Evolutionary conservation across 2,329 filamentous ascomycete species (phyloP), one percentile per base, ranked within the genome.

Genomic region (Aureobasidium pullulans): DNA sequence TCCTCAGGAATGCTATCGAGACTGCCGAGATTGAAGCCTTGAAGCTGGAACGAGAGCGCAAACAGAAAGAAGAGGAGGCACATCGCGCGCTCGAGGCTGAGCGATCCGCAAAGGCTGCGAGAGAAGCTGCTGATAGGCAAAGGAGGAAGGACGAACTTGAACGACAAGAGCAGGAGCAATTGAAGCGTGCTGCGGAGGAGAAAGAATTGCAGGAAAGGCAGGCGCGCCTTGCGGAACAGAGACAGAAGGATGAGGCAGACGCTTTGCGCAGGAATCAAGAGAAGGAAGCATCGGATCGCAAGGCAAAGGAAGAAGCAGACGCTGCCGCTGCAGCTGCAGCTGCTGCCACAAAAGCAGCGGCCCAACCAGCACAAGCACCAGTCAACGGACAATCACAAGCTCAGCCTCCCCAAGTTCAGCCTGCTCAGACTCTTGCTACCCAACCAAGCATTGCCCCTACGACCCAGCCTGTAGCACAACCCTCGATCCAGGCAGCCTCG

Each of bases 1-100:
- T 93, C 10, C 79, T 78, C 47, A 73, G 77, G 56, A 76, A 79
- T 52, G 83, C 83, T 3, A 77, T 83, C 66, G 75, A 78, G 19
- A 79, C 77, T 16, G 66, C 82, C n/a, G 72, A 80, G 42, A 73
- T 76, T n/a, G 72, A 82, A 60, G 69, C 74, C 19, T 63, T 77
- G 7, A 73, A 79, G 68, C 66, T 74, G 40, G 70, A 75, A 62
- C 67, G 69, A 29, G 66, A 71, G 60, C 64, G 68, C 11, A 62
- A 66, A 31, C 65, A 68, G 57, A 66, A 66, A 29, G 71, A 72
- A 31, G 71, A 73, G 19, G 69, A 69, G 11, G 70, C 75, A 61
- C 66, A 67, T 56, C 64, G 66, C n/a, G 71, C 70, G 28, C 63
- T 75, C 50, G 74, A 77, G 60, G 68, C 68, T 10, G 64, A 80